phyloP scores from a whole-genome alignment of 2,329 filamentous ascomycete species.

The Penicillium rolfsii region DNA sequence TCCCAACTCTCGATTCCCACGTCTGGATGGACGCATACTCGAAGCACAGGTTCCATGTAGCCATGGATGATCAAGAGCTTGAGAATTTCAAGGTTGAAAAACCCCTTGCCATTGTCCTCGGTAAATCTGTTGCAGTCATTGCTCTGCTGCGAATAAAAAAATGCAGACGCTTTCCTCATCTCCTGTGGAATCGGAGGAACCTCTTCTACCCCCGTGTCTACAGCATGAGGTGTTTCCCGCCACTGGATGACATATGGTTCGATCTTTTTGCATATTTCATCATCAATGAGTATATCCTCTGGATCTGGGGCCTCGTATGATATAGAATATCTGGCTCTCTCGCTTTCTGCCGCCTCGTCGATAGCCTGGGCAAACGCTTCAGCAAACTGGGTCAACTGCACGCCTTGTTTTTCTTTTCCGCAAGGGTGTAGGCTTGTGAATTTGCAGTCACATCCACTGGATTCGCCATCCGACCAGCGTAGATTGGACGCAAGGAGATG shows the following conservation, averaged over 20 bases:
- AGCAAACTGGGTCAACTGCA: background rate
- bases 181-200: background rate
- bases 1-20: background rate
- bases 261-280: background rate
- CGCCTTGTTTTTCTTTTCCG: background rate
- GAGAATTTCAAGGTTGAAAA: conserved; percentile 11
- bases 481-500: background rate
- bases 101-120: conserved; percentile 1
- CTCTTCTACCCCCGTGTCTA: background rate
- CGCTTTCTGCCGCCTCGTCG: background rate
- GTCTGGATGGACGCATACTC: conserved; percentile 4
- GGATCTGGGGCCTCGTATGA: background rate
- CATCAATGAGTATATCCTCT: background rate
- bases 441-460: background rate
- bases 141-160: background rate
- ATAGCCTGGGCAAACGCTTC: background rate
- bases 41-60: conserved; percentile 8
- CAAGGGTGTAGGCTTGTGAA: background rate
- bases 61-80: conserved; percentile 9
- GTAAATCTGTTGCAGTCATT: background rate
- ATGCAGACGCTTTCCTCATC: background rate
- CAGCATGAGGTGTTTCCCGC: background rate
- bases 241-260: background rate
- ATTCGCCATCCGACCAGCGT: background rate
- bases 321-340: background rate